Conservation (phyloP, 2,329 filamentous ascomycete species). For the Fusarium sp. region DNA sequence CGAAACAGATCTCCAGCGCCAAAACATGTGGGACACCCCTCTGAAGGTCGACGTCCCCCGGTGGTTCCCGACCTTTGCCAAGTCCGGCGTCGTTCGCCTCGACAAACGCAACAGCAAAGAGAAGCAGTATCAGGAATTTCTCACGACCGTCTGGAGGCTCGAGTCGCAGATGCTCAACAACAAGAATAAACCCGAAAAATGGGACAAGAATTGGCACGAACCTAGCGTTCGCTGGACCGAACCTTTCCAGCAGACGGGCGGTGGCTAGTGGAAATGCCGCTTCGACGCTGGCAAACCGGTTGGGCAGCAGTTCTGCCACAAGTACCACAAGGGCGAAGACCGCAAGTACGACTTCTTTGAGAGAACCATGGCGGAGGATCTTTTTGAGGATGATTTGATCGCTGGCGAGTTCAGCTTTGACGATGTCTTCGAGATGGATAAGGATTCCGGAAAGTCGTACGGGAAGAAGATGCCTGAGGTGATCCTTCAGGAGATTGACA, state of each 20-base stretch:
- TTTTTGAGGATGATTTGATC: constrained; percentile 1
- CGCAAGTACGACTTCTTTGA: not conserved
- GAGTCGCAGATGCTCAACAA: constrained; percentile 26
- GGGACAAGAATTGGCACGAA: constrained; percentile 45
- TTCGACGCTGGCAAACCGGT: constrained; percentile 33
- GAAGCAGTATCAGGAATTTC: constrained; percentile 37
- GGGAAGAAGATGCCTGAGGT: constrained; percentile 12
- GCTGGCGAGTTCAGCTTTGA: constrained; percentile 24
- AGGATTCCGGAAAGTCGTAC: not conserved
- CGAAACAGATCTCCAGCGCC: not conserved
- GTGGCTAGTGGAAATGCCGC: constrained; percentile 50
- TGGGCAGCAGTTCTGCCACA: constrained; percentile 34
- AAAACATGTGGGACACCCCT: constrained; percentile 14
- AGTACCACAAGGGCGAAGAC: constrained; percentile 20
- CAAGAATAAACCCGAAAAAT: constrained; percentile 7
- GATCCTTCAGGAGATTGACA: constrained; percentile 20
- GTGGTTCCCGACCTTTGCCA: constrained; percentile 38
- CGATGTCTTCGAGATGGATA: constrained; percentile 17
- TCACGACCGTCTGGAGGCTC: constrained; percentile 35
- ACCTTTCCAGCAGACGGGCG: constrained; percentile 37
- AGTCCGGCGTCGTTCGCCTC: constrained; percentile 28
- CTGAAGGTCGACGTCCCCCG: constrained; percentile 23
- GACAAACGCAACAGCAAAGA: constrained; percentile 2
- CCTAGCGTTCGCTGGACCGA: constrained; percentile 32
- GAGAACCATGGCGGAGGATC: not conserved